Conservation (phyloP, 2,329 filamentous ascomycete species). For the Hymenoscyphus linearis region DNA sequence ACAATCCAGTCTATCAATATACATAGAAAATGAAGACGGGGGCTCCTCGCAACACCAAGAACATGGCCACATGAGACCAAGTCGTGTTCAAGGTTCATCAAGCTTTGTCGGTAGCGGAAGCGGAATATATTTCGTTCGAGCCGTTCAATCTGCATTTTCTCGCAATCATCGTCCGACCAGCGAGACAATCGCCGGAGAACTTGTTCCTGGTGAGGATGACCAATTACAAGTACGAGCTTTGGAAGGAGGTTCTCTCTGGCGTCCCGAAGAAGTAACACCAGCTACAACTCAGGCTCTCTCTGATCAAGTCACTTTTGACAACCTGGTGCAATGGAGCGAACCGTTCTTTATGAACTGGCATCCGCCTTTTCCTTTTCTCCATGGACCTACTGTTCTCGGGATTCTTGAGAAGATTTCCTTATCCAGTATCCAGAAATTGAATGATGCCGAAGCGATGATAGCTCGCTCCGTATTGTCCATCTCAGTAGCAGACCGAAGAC, state of each 20-base stretch:
- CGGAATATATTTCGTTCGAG: slow-evolving; percentile 54
- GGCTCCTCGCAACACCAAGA: neutral
- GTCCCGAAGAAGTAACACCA: slow-evolving; percentile 32
- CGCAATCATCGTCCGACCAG: slow-evolving; percentile 24
- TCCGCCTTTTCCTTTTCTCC: slow-evolving; percentile 49
- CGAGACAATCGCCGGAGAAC: slow-evolving; percentile 32
- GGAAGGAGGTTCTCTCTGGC: slow-evolving; percentile 32
- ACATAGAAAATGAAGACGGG: neutral
- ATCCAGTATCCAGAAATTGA: slow-evolving; percentile 29
- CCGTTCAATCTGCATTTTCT: slow-evolving; percentile 46
- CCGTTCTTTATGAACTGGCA: slow-evolving; percentile 56
- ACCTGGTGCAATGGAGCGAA: slow-evolving; percentile 43
- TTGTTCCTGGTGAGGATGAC: slow-evolving; percentile 55
- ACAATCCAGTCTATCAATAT: neutral
- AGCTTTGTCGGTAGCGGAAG: slow-evolving; percentile 53
- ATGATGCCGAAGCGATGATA: slow-evolving; percentile 37
- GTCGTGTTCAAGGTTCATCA: slow-evolving; percentile 32
- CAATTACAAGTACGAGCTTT: slow-evolving; percentile 33
- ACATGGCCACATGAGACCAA: slow-evolving; percentile 1
- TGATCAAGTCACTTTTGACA: slow-evolving; percentile 38
- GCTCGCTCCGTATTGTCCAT: slow-evolving; percentile 48
- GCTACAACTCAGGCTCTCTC: neutral
- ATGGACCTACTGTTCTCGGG: slow-evolving; percentile 46
- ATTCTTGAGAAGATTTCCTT: slow-evolving; percentile 41
- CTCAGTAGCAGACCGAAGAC: slow-evolving; percentile 47